Evolutionary conservation across 306 rosid genomes (phyloP).

Genomic region (Casuarina glauca): DNA sequence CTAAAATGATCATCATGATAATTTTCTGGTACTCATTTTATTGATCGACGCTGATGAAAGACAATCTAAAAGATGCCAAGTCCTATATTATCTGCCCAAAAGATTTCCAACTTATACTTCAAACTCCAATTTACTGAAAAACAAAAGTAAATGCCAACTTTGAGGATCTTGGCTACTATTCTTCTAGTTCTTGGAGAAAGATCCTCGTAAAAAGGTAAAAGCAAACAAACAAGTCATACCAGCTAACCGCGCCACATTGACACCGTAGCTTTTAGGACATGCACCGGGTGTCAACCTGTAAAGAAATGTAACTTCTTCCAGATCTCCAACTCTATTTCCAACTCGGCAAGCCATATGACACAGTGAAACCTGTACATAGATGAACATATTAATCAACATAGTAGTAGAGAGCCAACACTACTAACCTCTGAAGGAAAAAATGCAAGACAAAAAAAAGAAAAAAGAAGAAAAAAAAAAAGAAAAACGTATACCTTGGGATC

Average conservation of each 20-base stretch:
- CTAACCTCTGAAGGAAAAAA: neutral
- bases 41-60: neutral
- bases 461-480: slow-evolving; percentile 5
- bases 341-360: slow-evolving; percentile 95
- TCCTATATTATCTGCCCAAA: neutral
- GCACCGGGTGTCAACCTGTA: slow-evolving; percentile 79
- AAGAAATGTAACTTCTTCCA: slow-evolving; percentile 95
- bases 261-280: slow-evolving; percentile 98
- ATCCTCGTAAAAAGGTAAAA: neutral
- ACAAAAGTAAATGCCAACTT: neutral
- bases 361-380: slow-evolving; percentile 67
- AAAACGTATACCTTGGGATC: slow-evolving; percentile 60
- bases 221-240: slow-evolving; percentile 45
- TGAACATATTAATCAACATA: slow-evolving; percentile 27
- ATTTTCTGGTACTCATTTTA: neutral
- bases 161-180: neutral
- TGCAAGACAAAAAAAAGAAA: slow-evolving; percentile 11
- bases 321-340: slow-evolving; percentile 61
- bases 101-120: slow-evolving; percentile 8
- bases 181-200: neutral
- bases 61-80: neutral
- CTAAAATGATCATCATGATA: neutral
- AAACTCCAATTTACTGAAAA: slow-evolving; percentile 4
- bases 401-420: neutral
- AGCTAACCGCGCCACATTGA: slow-evolving; percentile 90